phyloP scores from a whole-genome alignment of 2,329 filamentous ascomycete species.

The Paracamarosporium sp. region DNA sequence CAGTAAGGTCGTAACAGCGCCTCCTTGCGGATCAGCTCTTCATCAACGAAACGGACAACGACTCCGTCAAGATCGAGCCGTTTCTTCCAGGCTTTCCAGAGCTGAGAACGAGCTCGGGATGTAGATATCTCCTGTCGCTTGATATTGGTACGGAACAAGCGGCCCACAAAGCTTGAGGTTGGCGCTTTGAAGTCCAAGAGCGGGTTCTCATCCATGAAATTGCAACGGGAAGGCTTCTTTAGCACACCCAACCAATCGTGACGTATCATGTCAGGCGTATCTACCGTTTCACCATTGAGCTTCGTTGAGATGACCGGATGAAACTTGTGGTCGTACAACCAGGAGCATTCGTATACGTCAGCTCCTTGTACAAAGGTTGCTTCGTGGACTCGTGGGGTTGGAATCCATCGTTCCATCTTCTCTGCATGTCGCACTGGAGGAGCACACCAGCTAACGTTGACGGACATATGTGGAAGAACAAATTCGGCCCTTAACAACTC shows the following conservation, averaged over 20 bases:
- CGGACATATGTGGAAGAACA: slow-evolving; percentile 60
- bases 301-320: slow-evolving; percentile 48
- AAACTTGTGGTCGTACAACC: slow-evolving; percentile 50
- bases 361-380: slow-evolving; percentile 61
- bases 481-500: slow-evolving; percentile 64
- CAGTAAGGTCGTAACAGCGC: slow-evolving; percentile 46
- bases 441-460: slow-evolving; percentile 62
- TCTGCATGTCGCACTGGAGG: slow-evolving; percentile 58
- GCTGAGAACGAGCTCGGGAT: slow-evolving; percentile 45
- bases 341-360: slow-evolving; percentile 59
- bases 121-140: slow-evolving; percentile 49
- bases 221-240: slow-evolving; percentile 47
- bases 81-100: slow-evolving; percentile 51
- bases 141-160: slow-evolving; percentile 47
- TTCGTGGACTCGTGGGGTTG: slow-evolving; percentile 61
- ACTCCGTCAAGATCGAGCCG: slow-evolving; percentile 47
- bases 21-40: slow-evolving; percentile 46
- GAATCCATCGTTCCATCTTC: slow-evolving; percentile 62
- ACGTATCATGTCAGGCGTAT: slow-evolving; percentile 63
- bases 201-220: slow-evolving; percentile 58
- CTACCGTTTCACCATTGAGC: slow-evolving; percentile 58
- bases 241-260: slow-evolving; percentile 51
- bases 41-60: slow-evolving; percentile 49
- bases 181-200: slow-evolving; percentile 55
- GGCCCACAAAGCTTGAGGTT: slow-evolving; percentile 39